Percentiles rank a stretch among this genome's conserved stretches.
Evolutionary conservation across 1,284 basidiomycete species (phyloP).

Genomic region (Kalmanozyma brasiliensis): DNA sequence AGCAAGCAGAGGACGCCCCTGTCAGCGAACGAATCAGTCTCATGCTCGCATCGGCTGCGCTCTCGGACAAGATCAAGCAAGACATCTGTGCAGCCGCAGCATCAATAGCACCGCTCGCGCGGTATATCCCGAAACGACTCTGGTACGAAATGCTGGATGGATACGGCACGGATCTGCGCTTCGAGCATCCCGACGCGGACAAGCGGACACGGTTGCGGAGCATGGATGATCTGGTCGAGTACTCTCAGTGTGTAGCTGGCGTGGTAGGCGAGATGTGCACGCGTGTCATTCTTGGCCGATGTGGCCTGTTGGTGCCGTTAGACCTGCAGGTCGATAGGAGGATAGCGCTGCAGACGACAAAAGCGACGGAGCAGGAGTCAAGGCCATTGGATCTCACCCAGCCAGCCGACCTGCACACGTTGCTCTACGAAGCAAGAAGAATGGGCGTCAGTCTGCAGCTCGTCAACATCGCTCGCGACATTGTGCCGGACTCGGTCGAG

Average conservation of each 20-base stretch:
- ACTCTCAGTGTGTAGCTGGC: constrained; percentile 61
- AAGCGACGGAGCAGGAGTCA: neutral
- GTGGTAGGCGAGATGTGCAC: constrained; percentile 62
- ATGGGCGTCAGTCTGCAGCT: constrained; percentile 64
- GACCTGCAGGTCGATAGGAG: constrained; percentile 34
- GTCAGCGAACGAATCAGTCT: constrained; percentile 24
- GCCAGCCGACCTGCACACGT: constrained; percentile 13
- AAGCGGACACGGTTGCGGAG: constrained; percentile 17
- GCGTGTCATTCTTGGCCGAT: constrained; percentile 52
- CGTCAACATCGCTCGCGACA: constrained; percentile 61
- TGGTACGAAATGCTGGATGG: constrained; percentile 60
- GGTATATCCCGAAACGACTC: constrained; percentile 48
- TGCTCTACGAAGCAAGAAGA: constrained; percentile 53
- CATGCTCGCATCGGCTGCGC: constrained; percentile 11
- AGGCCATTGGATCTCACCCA: constrained; percentile 10
- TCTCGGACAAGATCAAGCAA: constrained; percentile 18
- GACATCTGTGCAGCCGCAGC: constrained; percentile 46
- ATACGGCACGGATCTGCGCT: constrained; percentile 47
- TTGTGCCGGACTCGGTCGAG: constrained; percentile 51
- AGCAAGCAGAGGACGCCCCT: neutral
- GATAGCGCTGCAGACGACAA: constrained; percentile 10
- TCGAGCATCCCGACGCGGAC: constrained; percentile 27
- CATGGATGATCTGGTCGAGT: constrained; percentile 53
- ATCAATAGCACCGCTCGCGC: constrained; percentile 48
- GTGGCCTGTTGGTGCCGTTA: constrained; percentile 31